Evolutionary conservation across 306 rosid species (phyloP).

Genomic region (Abrus pulchellus): DNA sequence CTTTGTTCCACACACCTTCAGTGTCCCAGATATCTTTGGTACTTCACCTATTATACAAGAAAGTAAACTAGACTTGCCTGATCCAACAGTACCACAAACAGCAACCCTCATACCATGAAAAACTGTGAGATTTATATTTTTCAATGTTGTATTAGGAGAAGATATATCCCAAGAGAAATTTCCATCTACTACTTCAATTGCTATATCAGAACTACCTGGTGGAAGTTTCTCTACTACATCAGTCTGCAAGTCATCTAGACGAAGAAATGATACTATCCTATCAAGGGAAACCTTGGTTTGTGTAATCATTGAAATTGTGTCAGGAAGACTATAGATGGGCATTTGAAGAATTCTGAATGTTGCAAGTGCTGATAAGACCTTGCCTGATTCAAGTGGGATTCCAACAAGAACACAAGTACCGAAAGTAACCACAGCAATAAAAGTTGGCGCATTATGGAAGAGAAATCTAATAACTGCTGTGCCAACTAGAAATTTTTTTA

Average conservation of each 20-base stretch:
- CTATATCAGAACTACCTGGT: slow-evolving; percentile 62
- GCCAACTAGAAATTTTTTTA: slow-evolving; percentile 64
- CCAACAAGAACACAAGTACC: slow-evolving; percentile 77
- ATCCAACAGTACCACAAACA: slow-evolving; percentile 88
- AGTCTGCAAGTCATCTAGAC: slow-evolving; percentile 71
- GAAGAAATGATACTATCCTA: slow-evolving; percentile 77
- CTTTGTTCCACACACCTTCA: slow-evolving; percentile 81
- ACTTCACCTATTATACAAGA: slow-evolving; percentile 85
- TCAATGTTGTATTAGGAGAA: slow-evolving; percentile 59
- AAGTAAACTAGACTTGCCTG: slow-evolving; percentile 92
- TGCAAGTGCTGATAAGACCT: slow-evolving; percentile 89
- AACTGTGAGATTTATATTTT: slow-evolving; percentile 63
- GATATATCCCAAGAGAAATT: slow-evolving; percentile 85
- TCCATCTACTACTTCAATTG: slow-evolving; percentile 72
- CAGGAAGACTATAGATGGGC: slow-evolving; percentile 76
- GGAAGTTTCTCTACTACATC: slow-evolving; percentile 76
- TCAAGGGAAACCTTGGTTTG: slow-evolving; percentile 89
- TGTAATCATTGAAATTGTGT: slow-evolving; percentile 73
- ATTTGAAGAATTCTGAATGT: slow-evolving; percentile 86
- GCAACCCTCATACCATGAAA: slow-evolving; percentile 80
- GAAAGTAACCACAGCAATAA: slow-evolving; percentile 79
- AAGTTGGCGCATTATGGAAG: slow-evolving; percentile 79
- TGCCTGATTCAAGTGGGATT: slow-evolving; percentile 88
- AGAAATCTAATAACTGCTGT: slow-evolving; percentile 59
- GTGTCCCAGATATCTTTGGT: slow-evolving; percentile 73